Evolutionary conservation across 257 asterid genomes (phyloP).

Genomic region (Cynanchum wilfordii): DNA sequence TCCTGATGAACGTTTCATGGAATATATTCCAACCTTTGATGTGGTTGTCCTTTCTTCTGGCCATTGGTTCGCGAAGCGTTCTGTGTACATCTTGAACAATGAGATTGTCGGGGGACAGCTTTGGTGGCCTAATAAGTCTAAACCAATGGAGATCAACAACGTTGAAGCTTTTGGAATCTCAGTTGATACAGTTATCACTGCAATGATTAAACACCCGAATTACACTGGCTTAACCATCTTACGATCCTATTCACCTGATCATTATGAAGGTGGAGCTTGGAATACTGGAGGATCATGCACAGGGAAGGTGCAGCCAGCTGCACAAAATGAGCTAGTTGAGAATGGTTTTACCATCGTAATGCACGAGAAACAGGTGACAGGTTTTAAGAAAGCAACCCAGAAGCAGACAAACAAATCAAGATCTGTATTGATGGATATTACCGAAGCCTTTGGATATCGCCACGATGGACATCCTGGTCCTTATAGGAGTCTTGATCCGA

Average conservation of each 20-base stretch:
- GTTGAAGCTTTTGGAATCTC: conserved; percentile 80
- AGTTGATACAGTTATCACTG: conserved; percentile 68
- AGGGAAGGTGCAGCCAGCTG: conserved; percentile 61
- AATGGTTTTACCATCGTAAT: conserved; percentile 67
- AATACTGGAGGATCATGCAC: conserved; percentile 97
- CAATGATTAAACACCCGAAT: conserved; percentile 66
- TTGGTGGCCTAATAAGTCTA: conserved; percentile 83
- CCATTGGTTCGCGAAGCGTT: conserved; percentile 95
- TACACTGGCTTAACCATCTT: conserved; percentile 81
- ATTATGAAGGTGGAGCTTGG: conserved; percentile 92
- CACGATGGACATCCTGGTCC: conserved; percentile 99
- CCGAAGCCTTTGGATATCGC: conserved; percentile 62
- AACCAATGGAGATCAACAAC: conserved; percentile 47
- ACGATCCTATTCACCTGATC: conserved; percentile 88
- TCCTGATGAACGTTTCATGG: conserved; percentile 86
- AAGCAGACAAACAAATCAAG: conserved; percentile 62
- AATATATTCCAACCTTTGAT: conserved; percentile 48
- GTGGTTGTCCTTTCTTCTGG: conserved; percentile 90
- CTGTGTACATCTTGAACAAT: conserved; percentile 71
- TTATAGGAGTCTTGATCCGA: conserved; percentile 75
- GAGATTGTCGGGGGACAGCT: conserved; percentile 86
- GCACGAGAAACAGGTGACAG: conserved; percentile 76
- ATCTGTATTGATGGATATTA: conserved; percentile 69
- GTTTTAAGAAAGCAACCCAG: conserved; percentile 52
- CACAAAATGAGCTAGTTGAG: conserved; percentile 51